phyloP scores from a whole-genome alignment of 208 protist species.

The Leishmania mexicana region DNA sequence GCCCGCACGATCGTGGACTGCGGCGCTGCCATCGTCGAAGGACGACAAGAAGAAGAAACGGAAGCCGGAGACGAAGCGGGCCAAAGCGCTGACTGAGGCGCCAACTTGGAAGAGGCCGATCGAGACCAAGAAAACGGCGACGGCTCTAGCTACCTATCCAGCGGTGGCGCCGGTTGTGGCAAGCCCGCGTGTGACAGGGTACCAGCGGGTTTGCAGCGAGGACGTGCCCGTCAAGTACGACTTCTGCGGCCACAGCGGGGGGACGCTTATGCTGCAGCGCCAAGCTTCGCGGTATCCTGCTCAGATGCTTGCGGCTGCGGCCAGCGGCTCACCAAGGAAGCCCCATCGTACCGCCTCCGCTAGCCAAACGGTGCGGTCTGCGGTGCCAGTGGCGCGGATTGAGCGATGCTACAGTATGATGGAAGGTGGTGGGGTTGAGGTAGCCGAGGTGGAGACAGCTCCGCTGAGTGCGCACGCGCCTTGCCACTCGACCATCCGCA shows the following conservation, averaged over 20 bases:
- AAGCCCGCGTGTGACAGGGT: neutral
- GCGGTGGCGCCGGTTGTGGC: neutral
- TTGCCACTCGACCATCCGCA: conserved; percentile 20
- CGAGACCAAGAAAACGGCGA: neutral
- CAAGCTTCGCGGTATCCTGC: conserved; percentile 10
- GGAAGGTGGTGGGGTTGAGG: neutral
- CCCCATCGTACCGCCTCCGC: conserved; percentile 9
- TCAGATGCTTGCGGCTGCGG: neutral
- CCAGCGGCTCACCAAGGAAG: neutral
- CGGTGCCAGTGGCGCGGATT: neutral
- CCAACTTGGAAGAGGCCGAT: neutral
- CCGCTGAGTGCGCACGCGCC: neutral
- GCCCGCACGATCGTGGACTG: neutral
- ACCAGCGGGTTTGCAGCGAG: conserved; percentile 22
- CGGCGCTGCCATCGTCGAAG: neutral
- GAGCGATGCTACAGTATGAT: conserved; percentile 5
- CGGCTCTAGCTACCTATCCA: neutral
- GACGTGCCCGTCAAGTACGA: conserved; percentile 11
- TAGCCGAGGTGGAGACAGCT: neutral
- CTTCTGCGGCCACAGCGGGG: conserved; percentile 9
- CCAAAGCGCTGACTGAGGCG: neutral
- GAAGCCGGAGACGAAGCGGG: neutral
- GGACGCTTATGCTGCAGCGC: conserved; percentile 20
- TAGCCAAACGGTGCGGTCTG: neutral
- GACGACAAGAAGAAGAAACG: neutral